Evolutionary conservation across 805 yeast genomes (phyloP).

Genomic region (Yarrowia deformans): DNA sequence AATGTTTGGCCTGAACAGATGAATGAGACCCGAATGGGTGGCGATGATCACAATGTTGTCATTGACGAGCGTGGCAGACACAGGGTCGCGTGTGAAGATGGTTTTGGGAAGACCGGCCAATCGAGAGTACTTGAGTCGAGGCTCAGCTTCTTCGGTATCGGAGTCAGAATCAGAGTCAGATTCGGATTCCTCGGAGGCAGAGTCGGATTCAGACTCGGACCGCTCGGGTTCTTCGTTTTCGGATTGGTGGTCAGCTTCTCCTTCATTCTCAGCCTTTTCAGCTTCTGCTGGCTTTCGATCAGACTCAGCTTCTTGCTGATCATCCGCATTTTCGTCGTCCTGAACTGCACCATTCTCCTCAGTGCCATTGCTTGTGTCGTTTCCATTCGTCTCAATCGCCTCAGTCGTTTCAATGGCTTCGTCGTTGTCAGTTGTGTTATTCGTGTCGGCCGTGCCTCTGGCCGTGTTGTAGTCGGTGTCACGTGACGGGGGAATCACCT

Average conservation of each 20-base stretch:
- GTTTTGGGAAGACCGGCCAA: slow-evolving; percentile 69
- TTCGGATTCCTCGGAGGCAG: slow-evolving; percentile 34
- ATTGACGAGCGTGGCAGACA: slow-evolving; percentile 71
- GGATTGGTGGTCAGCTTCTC: neutral
- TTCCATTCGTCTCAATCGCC: neutral
- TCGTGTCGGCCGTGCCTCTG: neutral
- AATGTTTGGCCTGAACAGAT: slow-evolving; percentile 67
- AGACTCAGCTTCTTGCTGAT: no score
- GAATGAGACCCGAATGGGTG: slow-evolving; percentile 85
- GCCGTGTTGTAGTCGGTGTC: slow-evolving; percentile 12
- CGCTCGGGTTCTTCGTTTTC: no score
- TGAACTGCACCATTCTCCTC: slow-evolving; percentile 16
- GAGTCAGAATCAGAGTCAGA: slow-evolving; percentile 39
- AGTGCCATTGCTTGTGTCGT: slow-evolving; percentile 18
- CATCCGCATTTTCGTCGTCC: no score
- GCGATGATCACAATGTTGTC: slow-evolving; percentile 77
- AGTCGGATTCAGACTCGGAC: slow-evolving; percentile 29
- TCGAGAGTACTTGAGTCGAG: slow-evolving; percentile 72
- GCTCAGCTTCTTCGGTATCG: slow-evolving; percentile 51
- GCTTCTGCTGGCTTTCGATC: no score
- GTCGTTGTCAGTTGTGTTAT: neutral
- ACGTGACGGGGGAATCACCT: slow-evolving; percentile 4
- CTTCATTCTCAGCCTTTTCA: neutral
- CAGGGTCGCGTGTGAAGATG: slow-evolving; percentile 76
- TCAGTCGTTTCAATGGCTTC: slow-evolving; percentile 3